phyloP scores from a whole-genome alignment of 805 yeast species.

The Pichia exigua region DNA sequence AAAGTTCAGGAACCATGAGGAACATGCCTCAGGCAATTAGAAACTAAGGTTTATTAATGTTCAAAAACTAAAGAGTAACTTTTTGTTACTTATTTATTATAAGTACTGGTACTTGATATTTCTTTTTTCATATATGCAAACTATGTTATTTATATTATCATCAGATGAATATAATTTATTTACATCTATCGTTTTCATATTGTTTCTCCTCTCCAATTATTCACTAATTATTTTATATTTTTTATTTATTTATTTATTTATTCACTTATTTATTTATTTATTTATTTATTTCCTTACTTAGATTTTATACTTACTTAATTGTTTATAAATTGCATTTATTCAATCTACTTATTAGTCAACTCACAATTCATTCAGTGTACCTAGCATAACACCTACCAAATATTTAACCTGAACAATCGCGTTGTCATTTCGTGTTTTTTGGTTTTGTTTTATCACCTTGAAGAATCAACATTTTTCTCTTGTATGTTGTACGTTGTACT shows the following conservation, averaged over 20 bases:
- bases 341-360: not conserved
- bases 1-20: slow-evolving; percentile 1
- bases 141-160: not conserved
- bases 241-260: not conserved
- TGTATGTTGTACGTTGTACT: not conserved
- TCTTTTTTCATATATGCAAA: not conserved
- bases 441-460: no score
- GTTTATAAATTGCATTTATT: not conserved
- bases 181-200: not conserved
- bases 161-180: not conserved
- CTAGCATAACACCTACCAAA: no score
- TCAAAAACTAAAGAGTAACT: not conserved
- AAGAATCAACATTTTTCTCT: not conserved
- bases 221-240: not conserved
- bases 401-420: not conserved
- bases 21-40: slow-evolving; percentile 3
- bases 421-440: not conserved
- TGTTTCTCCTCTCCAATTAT: not conserved
- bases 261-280: not conserved
- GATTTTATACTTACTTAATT: not conserved
- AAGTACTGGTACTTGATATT: not conserved
- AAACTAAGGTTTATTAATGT: not conserved
- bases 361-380: no score
- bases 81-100: not conserved
- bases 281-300: not conserved